These are phyloP conservation scores for Bretschneidera sinensis DNA, from an alignment of 345 rosid genomes.

Conservation along the genomic window DNA sequence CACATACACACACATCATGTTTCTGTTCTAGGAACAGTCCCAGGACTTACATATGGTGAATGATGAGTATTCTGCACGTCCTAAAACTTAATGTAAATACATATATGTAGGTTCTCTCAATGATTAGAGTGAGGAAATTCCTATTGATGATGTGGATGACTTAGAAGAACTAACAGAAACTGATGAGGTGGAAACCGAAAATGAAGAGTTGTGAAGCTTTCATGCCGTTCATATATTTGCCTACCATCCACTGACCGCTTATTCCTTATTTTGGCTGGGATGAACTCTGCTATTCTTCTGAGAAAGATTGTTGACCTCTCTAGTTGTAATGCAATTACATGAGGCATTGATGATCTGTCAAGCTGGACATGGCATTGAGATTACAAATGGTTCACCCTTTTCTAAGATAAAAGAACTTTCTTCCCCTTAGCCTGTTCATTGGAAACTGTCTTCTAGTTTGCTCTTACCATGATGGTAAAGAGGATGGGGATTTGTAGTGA, in stretches of 20 bases:
- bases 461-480: not conserved
- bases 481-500: not conserved
- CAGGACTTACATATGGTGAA: not conserved
- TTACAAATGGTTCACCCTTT: not conserved
- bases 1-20: too few relatives aligned
- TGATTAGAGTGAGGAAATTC: slow-evolving; percentile 60
- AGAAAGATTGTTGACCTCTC: not conserved
- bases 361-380: not conserved
- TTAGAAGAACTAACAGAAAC: slow-evolving; percentile 45
- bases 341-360: not conserved
- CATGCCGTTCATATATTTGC: not conserved
- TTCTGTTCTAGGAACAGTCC: not conserved
- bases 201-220: slow-evolving; percentile 18
- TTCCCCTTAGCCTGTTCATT: not conserved
- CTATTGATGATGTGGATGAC: slow-evolving; percentile 71
- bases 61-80: not conserved
- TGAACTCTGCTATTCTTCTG: not conserved
- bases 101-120: slow-evolving; percentile 30
- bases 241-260: too few relatives aligned
- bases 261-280: too few relatives aligned
- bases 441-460: not conserved
- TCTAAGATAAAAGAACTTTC: too few relatives aligned
- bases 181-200: slow-evolving; percentile 20
- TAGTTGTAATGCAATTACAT: not conserved
- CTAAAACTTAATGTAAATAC: slow-evolving; percentile 4